phyloP scores from a whole-genome alignment of 805 yeast genomes.

The Candida methanosorbosa region DNA sequence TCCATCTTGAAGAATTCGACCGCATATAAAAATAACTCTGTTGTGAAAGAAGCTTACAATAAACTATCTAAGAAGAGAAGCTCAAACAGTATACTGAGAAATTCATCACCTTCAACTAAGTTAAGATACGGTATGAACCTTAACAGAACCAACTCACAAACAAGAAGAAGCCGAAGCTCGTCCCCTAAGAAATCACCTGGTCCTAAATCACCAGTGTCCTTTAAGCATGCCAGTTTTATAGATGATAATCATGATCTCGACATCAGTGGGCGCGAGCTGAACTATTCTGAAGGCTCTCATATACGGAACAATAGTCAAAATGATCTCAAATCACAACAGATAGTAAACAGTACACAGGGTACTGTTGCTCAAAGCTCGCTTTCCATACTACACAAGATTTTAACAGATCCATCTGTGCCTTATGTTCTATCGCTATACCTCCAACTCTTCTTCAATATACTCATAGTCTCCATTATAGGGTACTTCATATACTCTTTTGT shows the following conservation, averaged over 20 bases:
- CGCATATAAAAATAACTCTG: neutral
- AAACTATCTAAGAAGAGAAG: neutral
- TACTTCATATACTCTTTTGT: conserved; percentile 45
- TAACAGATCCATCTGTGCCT: conserved; percentile 41
- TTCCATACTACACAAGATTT: conserved; percentile 1
- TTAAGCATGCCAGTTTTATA: neutral
- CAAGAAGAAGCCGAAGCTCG: no score
- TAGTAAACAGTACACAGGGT: no score
- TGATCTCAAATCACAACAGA: no score
- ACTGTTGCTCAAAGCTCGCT: no score
- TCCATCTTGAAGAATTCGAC: neutral
- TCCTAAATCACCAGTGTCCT: no score
- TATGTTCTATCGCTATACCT: conserved; percentile 51
- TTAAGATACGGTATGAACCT: no score
- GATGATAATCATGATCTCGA: neutral
- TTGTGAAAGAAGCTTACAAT: neutral
- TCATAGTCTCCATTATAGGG: conserved; percentile 40
- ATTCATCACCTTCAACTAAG: neutral
- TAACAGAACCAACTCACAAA: no score
- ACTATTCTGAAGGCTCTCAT: no score
- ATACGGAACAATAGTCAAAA: no score
- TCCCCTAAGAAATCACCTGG: no score
- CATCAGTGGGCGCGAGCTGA: no score
- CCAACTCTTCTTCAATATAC: conserved; percentile 51
- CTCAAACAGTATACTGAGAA: no score